phyloP scores from a whole-genome alignment of 2,329 filamentous ascomycete genomes.

The Neodidymelliopsis sp. region DNA sequence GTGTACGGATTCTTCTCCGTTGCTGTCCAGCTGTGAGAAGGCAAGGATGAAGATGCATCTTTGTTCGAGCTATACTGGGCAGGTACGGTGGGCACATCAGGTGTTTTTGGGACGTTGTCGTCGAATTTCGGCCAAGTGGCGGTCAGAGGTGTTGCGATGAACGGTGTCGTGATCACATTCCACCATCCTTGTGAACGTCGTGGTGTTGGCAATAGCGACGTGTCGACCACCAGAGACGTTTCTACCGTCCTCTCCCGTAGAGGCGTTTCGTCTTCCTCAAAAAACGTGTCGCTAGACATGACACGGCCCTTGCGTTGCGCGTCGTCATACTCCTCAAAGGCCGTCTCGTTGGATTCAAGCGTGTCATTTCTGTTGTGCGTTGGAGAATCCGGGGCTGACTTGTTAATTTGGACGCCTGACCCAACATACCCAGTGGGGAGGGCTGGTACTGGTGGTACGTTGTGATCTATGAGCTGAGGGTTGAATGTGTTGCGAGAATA shows the following conservation, averaged over 20 bases:
- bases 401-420: slow-evolving; percentile 9
- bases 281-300: slow-evolving; percentile 69
- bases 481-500: slow-evolving; percentile 65
- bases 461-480: slow-evolving; percentile 38
- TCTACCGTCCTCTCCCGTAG: slow-evolving; percentile 34
- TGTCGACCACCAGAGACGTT: slow-evolving; percentile 48
- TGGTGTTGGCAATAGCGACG: slow-evolving; percentile 57
- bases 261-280: slow-evolving; percentile 70
- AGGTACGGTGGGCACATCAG: slow-evolving; percentile 46
- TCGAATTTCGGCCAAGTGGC: slow-evolving; percentile 44
- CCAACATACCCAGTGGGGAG: slow-evolving; percentile 36
- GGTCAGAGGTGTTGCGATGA: slow-evolving; percentile 54
- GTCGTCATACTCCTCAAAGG: slow-evolving; percentile 58
- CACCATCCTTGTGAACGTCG: slow-evolving; percentile 75
- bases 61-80: slow-evolving; percentile 28
- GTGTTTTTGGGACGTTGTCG: slow-evolving; percentile 32
- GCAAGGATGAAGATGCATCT: slow-evolving; percentile 24
- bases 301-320: slow-evolving; percentile 52
- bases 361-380: slow-evolving; percentile 42
- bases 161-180: slow-evolving; percentile 78
- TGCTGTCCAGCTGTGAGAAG: slow-evolving; percentile 36
- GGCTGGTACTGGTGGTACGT: slow-evolving; percentile 61
- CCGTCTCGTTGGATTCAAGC: slow-evolving; percentile 46
- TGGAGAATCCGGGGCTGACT: slow-evolving; percentile 7
- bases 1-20: slow-evolving; percentile 29